A percentile compares a stretch with the other conserved stretches of the same genome.
phyloP scores from a whole-genome alignment of 352 stramenopile species.

The Phytophthora vignae region DNA sequence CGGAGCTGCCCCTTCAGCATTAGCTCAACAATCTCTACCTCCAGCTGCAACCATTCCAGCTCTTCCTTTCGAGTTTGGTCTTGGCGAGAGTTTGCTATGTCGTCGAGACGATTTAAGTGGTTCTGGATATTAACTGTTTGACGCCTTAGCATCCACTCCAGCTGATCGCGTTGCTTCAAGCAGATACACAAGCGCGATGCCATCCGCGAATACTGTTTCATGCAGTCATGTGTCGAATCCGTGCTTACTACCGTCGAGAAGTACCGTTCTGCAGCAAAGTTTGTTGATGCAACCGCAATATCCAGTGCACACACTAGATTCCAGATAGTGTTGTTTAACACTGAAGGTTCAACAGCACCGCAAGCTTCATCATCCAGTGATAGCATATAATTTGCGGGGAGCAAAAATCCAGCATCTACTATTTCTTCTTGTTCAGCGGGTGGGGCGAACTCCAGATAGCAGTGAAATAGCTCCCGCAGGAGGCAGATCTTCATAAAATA shows the following conservation, averaged over 20 bases:
- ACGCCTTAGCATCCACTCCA: constrained; percentile 43
- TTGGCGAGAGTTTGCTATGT: background rate
- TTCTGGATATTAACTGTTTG: constrained; percentile 40
- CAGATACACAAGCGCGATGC: constrained; percentile 48
- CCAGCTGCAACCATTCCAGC: constrained; percentile 42
- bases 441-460: constrained; percentile 50
- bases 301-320: constrained; percentile 59
- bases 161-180: constrained; percentile 53
- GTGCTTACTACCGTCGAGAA: constrained; percentile 11
- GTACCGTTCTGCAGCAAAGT: constrained; percentile 41
- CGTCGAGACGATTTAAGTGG: constrained; percentile 18
- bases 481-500: constrained; percentile 57
- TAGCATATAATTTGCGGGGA: constrained; percentile 37
- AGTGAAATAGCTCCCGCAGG: constrained; percentile 56
- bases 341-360: constrained; percentile 23
- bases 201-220: constrained; percentile 41
- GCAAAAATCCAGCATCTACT: constrained; percentile 57
- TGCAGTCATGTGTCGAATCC: constrained; percentile 27
- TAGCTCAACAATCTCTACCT: constrained; percentile 44
- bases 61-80: constrained; percentile 21
- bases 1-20: constrained; percentile 44
- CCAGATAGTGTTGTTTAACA: constrained; percentile 52
- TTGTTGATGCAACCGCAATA: constrained; percentile 47
- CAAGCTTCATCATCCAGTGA: constrained; percentile 14
- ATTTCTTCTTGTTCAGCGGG: constrained; percentile 41